Percentiles rank a stretch among this genome's conserved stretches.
Evolutionary conservation across 2,329 filamentous ascomycete species (phyloP).

Genomic region (Verticillium zaregamsianum): DNA sequence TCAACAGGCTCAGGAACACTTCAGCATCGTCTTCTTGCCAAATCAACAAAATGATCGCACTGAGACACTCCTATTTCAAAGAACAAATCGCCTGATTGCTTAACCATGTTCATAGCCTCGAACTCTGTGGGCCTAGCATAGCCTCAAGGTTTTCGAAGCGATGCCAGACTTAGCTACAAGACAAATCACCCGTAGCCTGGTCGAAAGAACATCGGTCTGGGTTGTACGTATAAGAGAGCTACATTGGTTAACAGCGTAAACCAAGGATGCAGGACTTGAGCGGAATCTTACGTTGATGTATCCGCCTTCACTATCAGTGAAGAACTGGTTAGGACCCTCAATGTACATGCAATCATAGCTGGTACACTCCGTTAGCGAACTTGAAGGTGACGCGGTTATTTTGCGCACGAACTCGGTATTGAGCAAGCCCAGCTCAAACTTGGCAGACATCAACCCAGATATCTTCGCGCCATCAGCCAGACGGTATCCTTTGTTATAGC

Average conservation of each 20-base stretch:
- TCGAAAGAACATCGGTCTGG: not conserved
- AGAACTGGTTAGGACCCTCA: conserved; percentile 9
- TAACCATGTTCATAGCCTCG: too few species aligned
- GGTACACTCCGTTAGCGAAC: not conserved
- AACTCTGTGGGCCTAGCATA: too few species aligned
- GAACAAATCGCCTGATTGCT: too few species aligned
- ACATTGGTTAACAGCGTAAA: not conserved
- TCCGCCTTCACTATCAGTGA: conserved; percentile 10
- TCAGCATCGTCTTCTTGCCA: too few species aligned
- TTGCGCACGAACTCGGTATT: conserved; percentile 11
- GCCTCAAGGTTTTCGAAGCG: too few species aligned
- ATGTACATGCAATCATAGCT: conserved; percentile 14
- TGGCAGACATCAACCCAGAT: conserved; percentile 6
- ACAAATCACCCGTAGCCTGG: not conserved
- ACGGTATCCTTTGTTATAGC: conserved; percentile 15
- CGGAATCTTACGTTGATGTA: conserved; percentile 11
- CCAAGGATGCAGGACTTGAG: too few species aligned
- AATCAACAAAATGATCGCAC: too few species aligned
- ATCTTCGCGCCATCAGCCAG: conserved; percentile 5
- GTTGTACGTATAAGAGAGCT: not conserved
- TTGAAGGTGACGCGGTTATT: too few species aligned
- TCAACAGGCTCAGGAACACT: too few species aligned
- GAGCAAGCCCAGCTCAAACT: conserved; percentile 9
- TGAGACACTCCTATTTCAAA: too few species aligned
- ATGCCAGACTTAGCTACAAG: not conserved